These are phyloP conservation scores for Rhizopus arrhizus DNA, from an alignment of 371 early-diverging fungal genomes.

Conservation along the genomic window DNA sequence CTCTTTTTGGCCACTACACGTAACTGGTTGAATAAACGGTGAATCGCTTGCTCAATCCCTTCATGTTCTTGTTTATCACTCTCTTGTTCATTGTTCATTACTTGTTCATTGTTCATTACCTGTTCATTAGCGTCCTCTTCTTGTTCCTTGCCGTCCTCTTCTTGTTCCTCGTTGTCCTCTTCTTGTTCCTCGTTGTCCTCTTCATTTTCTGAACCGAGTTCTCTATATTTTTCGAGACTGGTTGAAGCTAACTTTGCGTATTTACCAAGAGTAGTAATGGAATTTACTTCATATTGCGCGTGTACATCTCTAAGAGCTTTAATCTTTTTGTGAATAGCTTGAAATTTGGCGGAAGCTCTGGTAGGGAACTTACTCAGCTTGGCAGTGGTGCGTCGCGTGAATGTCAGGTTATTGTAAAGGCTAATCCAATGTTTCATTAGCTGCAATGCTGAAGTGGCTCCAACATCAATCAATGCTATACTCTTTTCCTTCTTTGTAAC, in stretches of 20 bases:
- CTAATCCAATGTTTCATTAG: constrained; percentile 24
- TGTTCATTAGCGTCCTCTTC: too few species aligned
- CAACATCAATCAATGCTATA: constrained; percentile 23
- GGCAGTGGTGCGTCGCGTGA: constrained; percentile 19
- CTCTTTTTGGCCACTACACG: constrained; percentile 26
- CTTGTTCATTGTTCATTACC: too few species aligned
- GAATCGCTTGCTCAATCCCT: constrained; percentile 15
- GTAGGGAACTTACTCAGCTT: constrained; percentile 20
- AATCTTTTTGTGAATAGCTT: constrained; percentile 24
- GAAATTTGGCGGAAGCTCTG: constrained; percentile 17
- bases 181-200: constrained; percentile 15
- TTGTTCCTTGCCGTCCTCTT: too few species aligned
- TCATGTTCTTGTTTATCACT: constrained; percentile 7
- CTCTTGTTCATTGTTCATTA: constrained; percentile 19
- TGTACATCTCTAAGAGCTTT: constrained; percentile 20
- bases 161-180: not conserved
- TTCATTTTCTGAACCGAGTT: constrained; percentile 18
- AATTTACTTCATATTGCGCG: constrained; percentile 16
- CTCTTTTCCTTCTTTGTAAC: constrained; percentile 16
- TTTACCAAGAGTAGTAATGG: constrained; percentile 21
- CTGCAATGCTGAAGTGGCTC: constrained; percentile 22
- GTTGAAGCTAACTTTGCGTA: constrained; percentile 23
- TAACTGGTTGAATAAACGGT: constrained; percentile 18
- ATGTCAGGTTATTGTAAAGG: constrained; percentile 20
- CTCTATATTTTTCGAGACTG: constrained; percentile 21